These are phyloP conservation scores for Domatiomyces globalis DNA, from an alignment of 2,329 filamentous ascomycete genomes.

Conservation along the genomic window DNA sequence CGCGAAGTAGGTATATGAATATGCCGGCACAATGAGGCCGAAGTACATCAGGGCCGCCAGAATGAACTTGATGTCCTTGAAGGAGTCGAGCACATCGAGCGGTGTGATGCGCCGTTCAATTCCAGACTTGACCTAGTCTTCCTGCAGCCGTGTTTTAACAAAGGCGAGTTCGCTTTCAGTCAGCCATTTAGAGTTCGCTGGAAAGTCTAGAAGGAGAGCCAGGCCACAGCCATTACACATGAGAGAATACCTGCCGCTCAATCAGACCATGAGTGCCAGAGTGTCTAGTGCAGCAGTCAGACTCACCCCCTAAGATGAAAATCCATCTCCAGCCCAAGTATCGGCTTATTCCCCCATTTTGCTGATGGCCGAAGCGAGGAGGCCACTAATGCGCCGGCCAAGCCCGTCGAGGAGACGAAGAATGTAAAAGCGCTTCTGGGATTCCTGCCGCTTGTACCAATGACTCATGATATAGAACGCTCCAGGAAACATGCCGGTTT, in stretches of 20 bases:
- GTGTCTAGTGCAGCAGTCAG: too few relatives aligned
- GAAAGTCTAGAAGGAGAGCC: conserved; percentile 59
- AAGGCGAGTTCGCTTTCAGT: conserved; percentile 53
- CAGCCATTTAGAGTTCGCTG: conserved; percentile 61
- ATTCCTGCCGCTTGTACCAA: conserved; percentile 78
- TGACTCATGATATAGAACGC: conserved; percentile 19
- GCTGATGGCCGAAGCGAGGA: conserved; percentile 46
- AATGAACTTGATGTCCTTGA: conserved; percentile 61
- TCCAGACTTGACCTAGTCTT: conserved; percentile 54
- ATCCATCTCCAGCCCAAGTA: conserved; percentile 44
- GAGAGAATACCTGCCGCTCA: conserved; percentile 33
- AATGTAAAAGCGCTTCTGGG: conserved; percentile 86
- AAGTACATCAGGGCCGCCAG: conserved; percentile 70
- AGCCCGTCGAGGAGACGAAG: conserved; percentile 65
- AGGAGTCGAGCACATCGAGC: conserved; percentile 46
- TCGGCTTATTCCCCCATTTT: conserved; percentile 41
- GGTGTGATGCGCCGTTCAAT: conserved; percentile 47
- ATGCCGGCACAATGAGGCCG: conserved; percentile 54
- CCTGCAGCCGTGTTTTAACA: conserved; percentile 50
- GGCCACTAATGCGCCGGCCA: conserved; percentile 48
- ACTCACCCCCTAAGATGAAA: conserved; percentile 46
- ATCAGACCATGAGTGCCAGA: too few relatives aligned
- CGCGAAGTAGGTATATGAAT: conserved; percentile 58
- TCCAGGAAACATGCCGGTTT: conserved; percentile 47
- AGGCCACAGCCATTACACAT: conserved; percentile 44